Evolutionary conservation across 2,329 filamentous ascomycete species (phyloP).

Genomic region (Aureobasidium sp.): DNA sequence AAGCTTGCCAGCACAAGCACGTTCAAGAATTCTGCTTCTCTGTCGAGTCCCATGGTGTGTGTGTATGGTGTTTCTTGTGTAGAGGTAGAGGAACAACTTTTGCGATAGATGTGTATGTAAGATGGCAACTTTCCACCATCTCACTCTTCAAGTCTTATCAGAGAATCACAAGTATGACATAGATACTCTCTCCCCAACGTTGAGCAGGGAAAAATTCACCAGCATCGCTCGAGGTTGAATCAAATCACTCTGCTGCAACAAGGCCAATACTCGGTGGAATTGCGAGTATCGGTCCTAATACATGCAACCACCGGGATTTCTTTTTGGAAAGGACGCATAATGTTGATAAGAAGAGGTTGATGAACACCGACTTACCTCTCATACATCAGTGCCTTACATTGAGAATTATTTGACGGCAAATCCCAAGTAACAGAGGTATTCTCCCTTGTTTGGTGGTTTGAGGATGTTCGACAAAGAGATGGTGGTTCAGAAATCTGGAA

Average conservation of each 20-base stretch:
- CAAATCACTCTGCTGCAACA: not conserved
- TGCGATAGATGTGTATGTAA: not conserved
- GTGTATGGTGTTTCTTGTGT: not conserved
- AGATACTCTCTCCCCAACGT: constrained; percentile 8
- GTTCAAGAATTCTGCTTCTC: constrained; percentile 25
- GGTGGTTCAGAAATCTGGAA: not conserved
- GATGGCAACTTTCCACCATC: not conserved
- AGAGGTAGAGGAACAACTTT: not conserved
- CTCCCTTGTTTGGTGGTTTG: not conserved
- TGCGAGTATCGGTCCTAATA: constrained; percentile 5
- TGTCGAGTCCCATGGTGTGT: not conserved
- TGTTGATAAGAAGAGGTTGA: not conserved
- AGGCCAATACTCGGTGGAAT: constrained; percentile 13
- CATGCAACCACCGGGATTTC: not conserved
- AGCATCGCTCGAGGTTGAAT: constrained; percentile 6
- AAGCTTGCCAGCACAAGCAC: constrained; percentile 36
- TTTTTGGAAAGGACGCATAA: not conserved
- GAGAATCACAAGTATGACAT: not conserved
- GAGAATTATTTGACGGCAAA: too few relatives aligned
- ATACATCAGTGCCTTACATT: not conserved
- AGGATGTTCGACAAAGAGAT: not conserved
- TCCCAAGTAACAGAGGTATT: not conserved
- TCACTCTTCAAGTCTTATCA: not conserved
- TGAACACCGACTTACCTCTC: not conserved
- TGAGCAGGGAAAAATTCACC: constrained; percentile 9